These are phyloP conservation scores for Heliamphora exappendiculata DNA, from an alignment of 148 eudicot genomes.

Conservation along the genomic window DNA sequence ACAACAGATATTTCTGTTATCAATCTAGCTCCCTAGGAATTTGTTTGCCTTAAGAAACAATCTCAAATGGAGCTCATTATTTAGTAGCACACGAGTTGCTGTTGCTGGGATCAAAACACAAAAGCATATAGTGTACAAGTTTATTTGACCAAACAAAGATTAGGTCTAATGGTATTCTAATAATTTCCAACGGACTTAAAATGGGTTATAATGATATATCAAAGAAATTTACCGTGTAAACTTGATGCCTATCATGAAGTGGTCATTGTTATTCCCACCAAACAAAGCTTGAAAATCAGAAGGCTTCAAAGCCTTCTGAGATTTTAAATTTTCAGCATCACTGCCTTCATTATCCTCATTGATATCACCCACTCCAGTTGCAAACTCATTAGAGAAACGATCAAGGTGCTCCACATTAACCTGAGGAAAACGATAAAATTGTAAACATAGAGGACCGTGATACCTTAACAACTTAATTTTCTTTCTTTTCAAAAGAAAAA, in stretches of 20 bases:
- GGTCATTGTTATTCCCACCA: constrained; percentile 80
- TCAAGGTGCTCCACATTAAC: constrained; percentile 67
- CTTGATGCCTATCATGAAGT: constrained; percentile 84
- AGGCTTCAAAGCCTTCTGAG: constrained; percentile 56
- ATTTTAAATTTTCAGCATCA: constrained; percentile 22
- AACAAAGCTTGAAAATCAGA: constrained; percentile 67
- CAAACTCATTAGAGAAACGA: constrained; percentile 65
- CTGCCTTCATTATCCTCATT: constrained; percentile 24
- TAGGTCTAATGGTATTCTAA: neutral
- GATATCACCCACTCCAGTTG: constrained; percentile 37
- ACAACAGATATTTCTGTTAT: neutral
- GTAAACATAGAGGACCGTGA: neutral
- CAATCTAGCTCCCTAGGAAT: neutral
- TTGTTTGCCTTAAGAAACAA: neutral
- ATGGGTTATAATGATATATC: neutral
- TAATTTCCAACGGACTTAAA: neutral
- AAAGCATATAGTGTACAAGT: neutral
- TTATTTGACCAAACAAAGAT: neutral
- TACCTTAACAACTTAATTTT: neutral
- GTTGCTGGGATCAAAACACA: neutral
- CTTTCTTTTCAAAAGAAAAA: neutral
- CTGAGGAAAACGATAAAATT: constrained; percentile 29
- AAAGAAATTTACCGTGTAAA: constrained; percentile 53
- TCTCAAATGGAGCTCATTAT: neutral
- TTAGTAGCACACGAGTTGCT: neutral